phyloP scores from a whole-genome alignment of 2,329 filamentous ascomycete species.

The Phyllosticta citrichinensis region DNA sequence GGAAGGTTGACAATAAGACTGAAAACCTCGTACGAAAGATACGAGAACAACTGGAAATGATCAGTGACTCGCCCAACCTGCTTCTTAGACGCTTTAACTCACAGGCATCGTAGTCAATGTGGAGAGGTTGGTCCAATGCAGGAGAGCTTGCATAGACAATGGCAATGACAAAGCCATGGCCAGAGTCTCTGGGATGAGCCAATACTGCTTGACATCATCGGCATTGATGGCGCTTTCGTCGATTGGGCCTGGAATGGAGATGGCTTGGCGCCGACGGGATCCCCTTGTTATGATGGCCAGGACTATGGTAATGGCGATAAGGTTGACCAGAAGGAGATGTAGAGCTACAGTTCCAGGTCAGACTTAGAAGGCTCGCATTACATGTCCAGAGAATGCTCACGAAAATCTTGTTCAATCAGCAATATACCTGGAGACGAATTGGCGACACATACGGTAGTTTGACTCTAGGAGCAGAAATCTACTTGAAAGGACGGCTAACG shows the following conservation, averaged over 20 bases:
- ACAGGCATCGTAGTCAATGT: slow-evolving; percentile 22
- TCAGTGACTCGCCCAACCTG: neutral
- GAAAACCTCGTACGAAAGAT: slow-evolving; percentile 12
- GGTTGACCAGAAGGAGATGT: slow-evolving; percentile 14
- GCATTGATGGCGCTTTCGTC: neutral
- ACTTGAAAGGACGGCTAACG: slow-evolving; percentile 1
- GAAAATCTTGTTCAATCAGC: slow-evolving; percentile 2
- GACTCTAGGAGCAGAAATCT: slow-evolving; percentile 3
- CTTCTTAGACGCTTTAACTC: slow-evolving; percentile 9
- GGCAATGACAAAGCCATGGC: slow-evolving; percentile 17
- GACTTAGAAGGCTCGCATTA: no score
- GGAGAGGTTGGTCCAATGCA: slow-evolving; percentile 23
- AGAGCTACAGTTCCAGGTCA: slow-evolving; percentile 12
- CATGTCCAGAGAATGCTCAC: neutral
- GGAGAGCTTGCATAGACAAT: slow-evolving; percentile 19
- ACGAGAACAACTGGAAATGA: slow-evolving; percentile 14
- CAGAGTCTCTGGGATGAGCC: neutral
- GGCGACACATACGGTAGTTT: slow-evolving; percentile 3
- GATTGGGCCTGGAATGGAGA: neutral
- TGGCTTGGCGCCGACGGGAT: neutral
- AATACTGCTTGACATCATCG: neutral
- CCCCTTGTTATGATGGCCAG: neutral
- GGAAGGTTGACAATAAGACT: slow-evolving; percentile 14
- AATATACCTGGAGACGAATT: neutral
- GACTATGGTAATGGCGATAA: slow-evolving; percentile 10